Percentiles rank a stretch among this genome's conserved stretches.
phyloP scores from a whole-genome alignment of 2,329 filamentous ascomycete genomes.

The Phialophora expanda region DNA sequence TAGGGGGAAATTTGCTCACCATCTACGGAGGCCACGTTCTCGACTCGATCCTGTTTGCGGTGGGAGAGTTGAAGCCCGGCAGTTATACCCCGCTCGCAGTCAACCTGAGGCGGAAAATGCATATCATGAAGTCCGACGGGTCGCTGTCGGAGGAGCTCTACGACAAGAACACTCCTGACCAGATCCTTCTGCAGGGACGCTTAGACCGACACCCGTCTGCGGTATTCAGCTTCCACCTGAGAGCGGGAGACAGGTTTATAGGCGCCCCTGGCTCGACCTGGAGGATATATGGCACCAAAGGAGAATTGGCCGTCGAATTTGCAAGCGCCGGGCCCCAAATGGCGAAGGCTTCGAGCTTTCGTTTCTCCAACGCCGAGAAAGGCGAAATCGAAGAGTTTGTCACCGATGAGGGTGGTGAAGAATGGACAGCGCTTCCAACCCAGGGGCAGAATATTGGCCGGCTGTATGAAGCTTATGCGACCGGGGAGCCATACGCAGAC shows the following conservation, averaged over 20 bases:
- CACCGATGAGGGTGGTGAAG: constrained; percentile 51
- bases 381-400: constrained; percentile 52
- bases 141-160: constrained; percentile 35
- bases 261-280: constrained; percentile 38
- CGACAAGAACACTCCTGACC: constrained; percentile 40
- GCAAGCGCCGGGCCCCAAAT: constrained; percentile 46
- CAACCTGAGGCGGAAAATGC: constrained; percentile 36
- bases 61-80: constrained; percentile 37
- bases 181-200: constrained; percentile 40
- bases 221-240: constrained; percentile 38
- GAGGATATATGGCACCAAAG: constrained; percentile 46
- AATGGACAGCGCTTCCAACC: constrained; percentile 54
- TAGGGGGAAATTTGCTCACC: constrained; percentile 53
- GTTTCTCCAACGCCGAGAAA: constrained; percentile 58
- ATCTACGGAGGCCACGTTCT: constrained; percentile 46
- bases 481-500: constrained; percentile 49
- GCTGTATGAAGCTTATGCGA: constrained; percentile 63
- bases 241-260: constrained; percentile 38
- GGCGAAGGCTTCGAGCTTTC: constrained; percentile 52
- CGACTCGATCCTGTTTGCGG: constrained; percentile 37
- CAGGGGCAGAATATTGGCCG: constrained; percentile 58
- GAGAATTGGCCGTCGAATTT: constrained; percentile 49
- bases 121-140: constrained; percentile 33
- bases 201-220: constrained; percentile 32
- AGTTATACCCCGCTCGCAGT: constrained; percentile 35